These are phyloP conservation scores for Colletotrichum sp. DNA, from an alignment of 2,329 filamentous ascomycete genomes.

Conservation along the genomic window DNA sequence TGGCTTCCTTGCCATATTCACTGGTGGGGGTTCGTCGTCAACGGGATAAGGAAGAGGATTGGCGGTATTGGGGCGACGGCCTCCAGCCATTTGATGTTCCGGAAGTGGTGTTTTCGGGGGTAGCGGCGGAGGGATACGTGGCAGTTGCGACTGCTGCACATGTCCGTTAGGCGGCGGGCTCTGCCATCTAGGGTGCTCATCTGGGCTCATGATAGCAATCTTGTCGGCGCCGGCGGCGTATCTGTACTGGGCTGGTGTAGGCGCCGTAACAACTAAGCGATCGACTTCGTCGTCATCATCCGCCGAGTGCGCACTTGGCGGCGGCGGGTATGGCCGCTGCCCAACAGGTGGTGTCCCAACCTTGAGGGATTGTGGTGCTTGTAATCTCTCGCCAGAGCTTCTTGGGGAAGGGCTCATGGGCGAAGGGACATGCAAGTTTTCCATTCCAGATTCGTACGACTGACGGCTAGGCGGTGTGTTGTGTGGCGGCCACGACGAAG, in stretches of 20 bases:
- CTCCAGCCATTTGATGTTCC: slow-evolving; percentile 45
- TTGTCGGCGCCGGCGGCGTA: slow-evolving; percentile 68
- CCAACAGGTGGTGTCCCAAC: slow-evolving; percentile 26
- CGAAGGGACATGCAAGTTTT: slow-evolving; percentile 49
- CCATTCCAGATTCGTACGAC: slow-evolving; percentile 62
- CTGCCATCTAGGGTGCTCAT: slow-evolving; percentile 59
- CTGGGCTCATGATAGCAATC: slow-evolving; percentile 66
- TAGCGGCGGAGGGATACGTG: slow-evolving; percentile 64
- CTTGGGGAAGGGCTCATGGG: slow-evolving; percentile 47
- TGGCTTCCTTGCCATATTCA: slow-evolving; percentile 88
- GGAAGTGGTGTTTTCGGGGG: slow-evolving; percentile 80
- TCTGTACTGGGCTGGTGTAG: slow-evolving; percentile 63
- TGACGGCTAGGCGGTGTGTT: slow-evolving; percentile 48
- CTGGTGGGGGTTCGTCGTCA: slow-evolving; percentile 78
- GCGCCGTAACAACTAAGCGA: slow-evolving; percentile 59
- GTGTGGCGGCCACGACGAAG: slow-evolving; percentile 37
- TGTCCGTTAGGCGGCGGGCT: slow-evolving; percentile 24
- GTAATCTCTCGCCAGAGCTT: slow-evolving; percentile 53
- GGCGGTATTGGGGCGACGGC: slow-evolving; percentile 32
- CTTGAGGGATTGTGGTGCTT: slow-evolving; percentile 33
- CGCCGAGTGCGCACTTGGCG: slow-evolving; percentile 29
- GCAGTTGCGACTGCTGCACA: slow-evolving; percentile 27
- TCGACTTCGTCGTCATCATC: slow-evolving; percentile 49
- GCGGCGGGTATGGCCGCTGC: slow-evolving; percentile 31
- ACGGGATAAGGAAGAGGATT: slow-evolving; percentile 76